These are phyloP conservation scores for Mycena galericulata DNA, from an alignment of 768 basidiomycete genomes.

Conservation along the genomic window DNA sequence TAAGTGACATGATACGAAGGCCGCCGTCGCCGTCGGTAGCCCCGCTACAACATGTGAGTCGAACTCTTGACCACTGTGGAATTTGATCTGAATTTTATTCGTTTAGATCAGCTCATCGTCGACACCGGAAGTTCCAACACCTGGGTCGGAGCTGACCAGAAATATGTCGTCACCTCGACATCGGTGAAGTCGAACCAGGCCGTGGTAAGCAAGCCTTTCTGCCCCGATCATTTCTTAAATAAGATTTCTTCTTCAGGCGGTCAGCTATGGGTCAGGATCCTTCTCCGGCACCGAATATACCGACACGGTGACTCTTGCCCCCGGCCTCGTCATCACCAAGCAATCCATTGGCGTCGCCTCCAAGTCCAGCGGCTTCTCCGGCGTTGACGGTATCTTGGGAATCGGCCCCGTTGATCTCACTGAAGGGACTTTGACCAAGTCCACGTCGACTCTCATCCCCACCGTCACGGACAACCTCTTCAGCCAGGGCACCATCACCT, in stretches of 20 bases:
- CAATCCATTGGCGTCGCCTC: too few species aligned
- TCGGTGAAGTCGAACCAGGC: slow-evolving; percentile 57
- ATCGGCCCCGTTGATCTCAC: slow-evolving; percentile 73
- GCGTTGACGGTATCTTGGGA: too few species aligned
- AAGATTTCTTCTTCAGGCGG: slow-evolving; percentile 52
- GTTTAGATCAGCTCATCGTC: slow-evolving; percentile 64
- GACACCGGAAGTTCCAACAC: too few species aligned
- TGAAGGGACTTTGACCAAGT: slow-evolving; percentile 37
- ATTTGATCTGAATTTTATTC: neutral
- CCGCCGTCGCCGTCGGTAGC: slow-evolving; percentile 63
- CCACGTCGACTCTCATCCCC: slow-evolving; percentile 49
- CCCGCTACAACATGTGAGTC: slow-evolving; percentile 64
- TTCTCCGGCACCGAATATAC: slow-evolving; percentile 65
- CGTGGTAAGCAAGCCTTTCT: slow-evolving; percentile 57
- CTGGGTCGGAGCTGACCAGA: slow-evolving; percentile 68
- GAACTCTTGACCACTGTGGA: neutral
- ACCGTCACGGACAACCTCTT: slow-evolving; percentile 70
- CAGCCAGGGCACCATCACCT: too few species aligned
- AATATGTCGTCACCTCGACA: slow-evolving; percentile 62
- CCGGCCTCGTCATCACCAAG: too few species aligned
- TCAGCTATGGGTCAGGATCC: slow-evolving; percentile 68
- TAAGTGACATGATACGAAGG: slow-evolving; percentile 31
- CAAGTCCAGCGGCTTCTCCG: too few species aligned
- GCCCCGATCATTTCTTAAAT: neutral
- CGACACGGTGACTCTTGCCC: slow-evolving; percentile 66